Evolutionary conservation across 495 filamentous ascomycete genomes (phyloP).

Genomic region (Neurospora terricola): DNA sequence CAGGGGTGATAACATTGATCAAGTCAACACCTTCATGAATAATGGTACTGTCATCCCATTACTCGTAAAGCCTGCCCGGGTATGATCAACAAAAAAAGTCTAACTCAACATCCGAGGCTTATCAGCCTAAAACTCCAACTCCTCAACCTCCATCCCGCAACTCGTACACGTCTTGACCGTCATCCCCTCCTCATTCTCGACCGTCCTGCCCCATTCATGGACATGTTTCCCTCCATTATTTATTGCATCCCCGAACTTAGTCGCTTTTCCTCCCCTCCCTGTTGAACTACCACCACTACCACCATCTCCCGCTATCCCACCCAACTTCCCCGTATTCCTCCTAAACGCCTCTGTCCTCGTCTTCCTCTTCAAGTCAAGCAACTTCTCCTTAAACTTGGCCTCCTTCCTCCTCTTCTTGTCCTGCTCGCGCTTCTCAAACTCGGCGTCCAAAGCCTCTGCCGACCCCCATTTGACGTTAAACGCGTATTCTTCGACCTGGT

Average conservation of each 20-base stretch:
- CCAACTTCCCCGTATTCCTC: constrained; percentile 40
- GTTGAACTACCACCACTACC: not conserved
- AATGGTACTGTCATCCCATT: not conserved
- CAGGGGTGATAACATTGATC: not conserved
- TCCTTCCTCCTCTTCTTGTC: constrained; percentile 87
- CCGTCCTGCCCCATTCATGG: constrained; percentile 80
- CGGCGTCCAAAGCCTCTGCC: constrained; percentile 71
- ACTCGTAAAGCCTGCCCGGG: not conserved
- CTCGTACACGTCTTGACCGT: constrained; percentile 75
- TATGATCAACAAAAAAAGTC: not conserved
- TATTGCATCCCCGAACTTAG: constrained; percentile 69
- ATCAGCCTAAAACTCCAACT: constrained; percentile 66
- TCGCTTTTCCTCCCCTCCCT: constrained; percentile 34
- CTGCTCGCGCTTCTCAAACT: constrained; percentile 69
- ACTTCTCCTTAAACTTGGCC: constrained; percentile 78
- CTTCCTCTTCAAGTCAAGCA: constrained; percentile 83
- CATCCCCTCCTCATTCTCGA: constrained; percentile 73
- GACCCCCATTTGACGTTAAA: constrained; percentile 79
- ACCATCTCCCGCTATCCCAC: constrained; percentile 1
- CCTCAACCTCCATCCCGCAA: constrained; percentile 96
- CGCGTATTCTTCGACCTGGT: constrained; percentile 88
- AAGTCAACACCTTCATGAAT: not conserved
- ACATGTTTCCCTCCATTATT: constrained; percentile 61
- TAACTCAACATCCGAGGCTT: not conserved
- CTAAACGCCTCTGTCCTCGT: constrained; percentile 87